Conservation (phyloP, 345 rosid genomes). For the Populus deltoides region DNA sequence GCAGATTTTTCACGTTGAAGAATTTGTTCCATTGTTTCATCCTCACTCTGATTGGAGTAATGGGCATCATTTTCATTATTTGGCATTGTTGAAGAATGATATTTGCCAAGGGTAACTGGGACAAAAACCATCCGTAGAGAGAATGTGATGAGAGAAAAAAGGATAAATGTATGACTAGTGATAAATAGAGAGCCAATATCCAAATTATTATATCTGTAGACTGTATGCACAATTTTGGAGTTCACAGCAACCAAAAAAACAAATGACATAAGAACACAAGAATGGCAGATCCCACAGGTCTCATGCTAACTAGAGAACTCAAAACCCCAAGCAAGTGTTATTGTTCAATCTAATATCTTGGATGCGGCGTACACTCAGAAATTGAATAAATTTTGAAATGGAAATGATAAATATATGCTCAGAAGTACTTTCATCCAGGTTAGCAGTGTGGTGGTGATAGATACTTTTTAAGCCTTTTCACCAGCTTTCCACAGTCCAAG, state of each 20-base stretch:
- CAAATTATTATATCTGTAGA: neutral
- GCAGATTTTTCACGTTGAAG: slow-evolving; percentile 58
- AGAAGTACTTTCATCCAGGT: neutral
- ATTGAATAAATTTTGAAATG: neutral
- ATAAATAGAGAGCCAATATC: neutral
- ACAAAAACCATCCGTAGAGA: slow-evolving; percentile 14
- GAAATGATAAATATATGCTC: neutral
- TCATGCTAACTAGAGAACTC: too few relatives aligned
- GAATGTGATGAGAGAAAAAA: neutral
- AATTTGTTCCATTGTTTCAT: slow-evolving; percentile 56
- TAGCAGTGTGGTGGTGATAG: neutral
- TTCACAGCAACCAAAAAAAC: neutral
- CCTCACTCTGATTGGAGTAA: slow-evolving; percentile 47
- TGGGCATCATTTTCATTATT: slow-evolving; percentile 23
- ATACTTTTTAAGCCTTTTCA: neutral
- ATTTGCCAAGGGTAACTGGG: slow-evolving; percentile 61
- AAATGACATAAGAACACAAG: neutral
- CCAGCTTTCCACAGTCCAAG: neutral
- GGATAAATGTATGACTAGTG: neutral
- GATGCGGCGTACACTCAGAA: neutral
- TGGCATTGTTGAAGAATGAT: slow-evolving; percentile 40
- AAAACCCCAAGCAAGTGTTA: neutral
- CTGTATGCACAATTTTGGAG: neutral
- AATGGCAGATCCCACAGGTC: too few relatives aligned
- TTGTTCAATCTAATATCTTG: neutral